A percentile compares a stretch with the other conserved stretches of the same genome.
Evolutionary conservation across 2,329 filamentous ascomycete genomes (phyloP).

Genomic region (Diplodia intermedia): DNA sequence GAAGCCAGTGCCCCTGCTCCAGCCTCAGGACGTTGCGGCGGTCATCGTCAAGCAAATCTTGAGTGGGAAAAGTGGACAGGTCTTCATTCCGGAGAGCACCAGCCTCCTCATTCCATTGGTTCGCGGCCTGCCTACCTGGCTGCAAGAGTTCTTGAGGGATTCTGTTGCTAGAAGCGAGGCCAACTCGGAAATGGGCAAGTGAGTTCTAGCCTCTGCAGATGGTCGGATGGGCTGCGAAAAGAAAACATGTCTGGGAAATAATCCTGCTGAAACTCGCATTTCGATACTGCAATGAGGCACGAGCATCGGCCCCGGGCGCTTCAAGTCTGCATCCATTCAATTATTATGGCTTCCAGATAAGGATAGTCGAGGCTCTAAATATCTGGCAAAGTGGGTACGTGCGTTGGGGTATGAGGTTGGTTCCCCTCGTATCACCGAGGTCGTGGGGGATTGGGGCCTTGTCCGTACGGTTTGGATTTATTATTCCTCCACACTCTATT

Average conservation of each 20-base stretch:
- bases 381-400: background rate
- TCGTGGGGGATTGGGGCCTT: background rate
- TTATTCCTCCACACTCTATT: background rate
- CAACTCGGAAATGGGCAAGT: background rate
- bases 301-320: conserved; percentile 13
- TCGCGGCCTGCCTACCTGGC: conserved; percentile 39
- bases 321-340: background rate
- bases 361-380: conserved; percentile 17
- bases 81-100: conserved; percentile 37
- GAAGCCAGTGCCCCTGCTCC: conserved; percentile 34
- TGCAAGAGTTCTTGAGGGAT: conserved; percentile 40
- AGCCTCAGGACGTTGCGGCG: conserved; percentile 39
- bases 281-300: conserved; percentile 8
- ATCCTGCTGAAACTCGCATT: background rate
- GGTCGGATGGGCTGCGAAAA: background rate
- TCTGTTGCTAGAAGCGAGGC: background rate
- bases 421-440: background rate
- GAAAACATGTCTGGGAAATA: background rate
- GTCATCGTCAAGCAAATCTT: conserved; percentile 41
- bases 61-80: conserved; percentile 38
- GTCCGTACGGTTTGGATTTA: background rate
- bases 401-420: background rate
- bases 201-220: background rate
- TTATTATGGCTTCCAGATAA: background rate
- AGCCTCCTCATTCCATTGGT: conserved; percentile 43